Percentiles rank a stretch among this genome's conserved stretches.
phyloP scores from a whole-genome alignment of 2,329 filamentous ascomycete genomes.

The Hypomyces rosellus region DNA sequence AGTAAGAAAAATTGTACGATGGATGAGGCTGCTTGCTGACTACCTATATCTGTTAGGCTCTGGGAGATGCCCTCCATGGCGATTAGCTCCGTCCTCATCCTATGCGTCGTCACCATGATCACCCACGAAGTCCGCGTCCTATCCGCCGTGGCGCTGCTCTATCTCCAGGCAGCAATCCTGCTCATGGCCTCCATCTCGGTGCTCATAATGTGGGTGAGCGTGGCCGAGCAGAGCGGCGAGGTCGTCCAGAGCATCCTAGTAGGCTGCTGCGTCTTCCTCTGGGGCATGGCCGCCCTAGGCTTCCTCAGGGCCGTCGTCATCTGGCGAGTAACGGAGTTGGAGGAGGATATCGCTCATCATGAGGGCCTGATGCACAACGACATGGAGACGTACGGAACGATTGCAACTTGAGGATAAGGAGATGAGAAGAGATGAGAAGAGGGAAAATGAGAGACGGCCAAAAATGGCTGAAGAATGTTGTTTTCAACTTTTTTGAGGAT shows the following conservation, averaged over 20 bases:
- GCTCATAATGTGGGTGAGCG: conserved; percentile 17
- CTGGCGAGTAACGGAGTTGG: conserved; percentile 18
- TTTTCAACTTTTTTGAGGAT: too few species aligned
- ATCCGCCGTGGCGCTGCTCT: conserved; percentile 21
- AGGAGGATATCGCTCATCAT: background rate
- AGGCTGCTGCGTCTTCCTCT: conserved; percentile 22
- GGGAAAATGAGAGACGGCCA: too few species aligned
- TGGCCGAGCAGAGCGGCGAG: conserved; percentile 17
- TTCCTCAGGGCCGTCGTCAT: conserved; percentile 23
- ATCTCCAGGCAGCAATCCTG: conserved; percentile 22
- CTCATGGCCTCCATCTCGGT: conserved; percentile 16
- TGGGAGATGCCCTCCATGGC: conserved; percentile 19
- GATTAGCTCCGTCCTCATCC: conserved; percentile 15
- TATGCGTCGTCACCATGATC: conserved; percentile 19
- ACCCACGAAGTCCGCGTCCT: conserved; percentile 22
- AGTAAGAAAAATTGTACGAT: too few species aligned
- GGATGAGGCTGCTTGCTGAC: too few species aligned
- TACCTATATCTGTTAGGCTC: conserved; percentile 13
- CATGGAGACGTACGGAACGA: background rate
- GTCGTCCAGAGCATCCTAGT: conserved; percentile 21
- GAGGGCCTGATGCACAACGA: background rate
- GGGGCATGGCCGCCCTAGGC: conserved; percentile 21
- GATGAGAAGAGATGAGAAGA: too few species aligned
- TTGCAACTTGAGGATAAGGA: background rate
- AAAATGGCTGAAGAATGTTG: too few species aligned